These are phyloP conservation scores for Truncatella angustata DNA, from an alignment of 2,329 filamentous ascomycete species.

Conservation along the genomic window DNA sequence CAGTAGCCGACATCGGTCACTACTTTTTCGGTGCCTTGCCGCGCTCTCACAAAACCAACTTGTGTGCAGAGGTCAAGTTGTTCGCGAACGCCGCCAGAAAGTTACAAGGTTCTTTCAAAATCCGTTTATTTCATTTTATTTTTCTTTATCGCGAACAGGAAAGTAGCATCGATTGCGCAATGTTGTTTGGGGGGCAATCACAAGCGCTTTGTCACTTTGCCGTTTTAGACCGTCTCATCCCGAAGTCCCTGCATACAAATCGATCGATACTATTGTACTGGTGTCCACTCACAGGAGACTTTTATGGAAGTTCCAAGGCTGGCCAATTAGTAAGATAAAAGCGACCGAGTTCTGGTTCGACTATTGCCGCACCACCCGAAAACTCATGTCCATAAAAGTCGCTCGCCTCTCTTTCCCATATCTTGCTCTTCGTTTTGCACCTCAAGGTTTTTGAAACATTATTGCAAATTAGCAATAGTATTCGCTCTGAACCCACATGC, in stretches of 20 bases:
- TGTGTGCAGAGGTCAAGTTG: too few species aligned
- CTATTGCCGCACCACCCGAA: not conserved
- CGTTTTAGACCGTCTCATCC: constrained; percentile 6
- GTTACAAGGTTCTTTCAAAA: too few species aligned
- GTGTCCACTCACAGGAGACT: not conserved
- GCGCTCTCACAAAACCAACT: too few species aligned
- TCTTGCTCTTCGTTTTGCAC: not conserved
- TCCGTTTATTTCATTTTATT: too few species aligned
- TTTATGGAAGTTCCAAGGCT: not conserved
- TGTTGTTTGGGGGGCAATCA: too few species aligned
- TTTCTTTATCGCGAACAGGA: too few species aligned
- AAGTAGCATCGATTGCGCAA: not conserved
- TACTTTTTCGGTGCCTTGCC: not conserved
- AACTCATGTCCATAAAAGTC: not conserved
- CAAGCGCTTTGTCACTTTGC: not conserved
- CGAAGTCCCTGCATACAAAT: not conserved
- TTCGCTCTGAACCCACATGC: constrained; percentile 30
- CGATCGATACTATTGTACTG: not conserved
- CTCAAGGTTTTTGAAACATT: too few species aligned
- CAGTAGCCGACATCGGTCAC: constrained; percentile 13
- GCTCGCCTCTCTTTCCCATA: constrained; percentile 1
- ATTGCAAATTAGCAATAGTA: constrained; percentile 5
- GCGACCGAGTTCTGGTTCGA: not conserved
- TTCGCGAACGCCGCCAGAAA: too few species aligned
- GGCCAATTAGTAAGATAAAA: constrained; percentile 4